These are phyloP conservation scores for Penicillium sp. DNA, from an alignment of 2,329 filamentous ascomycete genomes.

Conservation along the genomic window DNA sequence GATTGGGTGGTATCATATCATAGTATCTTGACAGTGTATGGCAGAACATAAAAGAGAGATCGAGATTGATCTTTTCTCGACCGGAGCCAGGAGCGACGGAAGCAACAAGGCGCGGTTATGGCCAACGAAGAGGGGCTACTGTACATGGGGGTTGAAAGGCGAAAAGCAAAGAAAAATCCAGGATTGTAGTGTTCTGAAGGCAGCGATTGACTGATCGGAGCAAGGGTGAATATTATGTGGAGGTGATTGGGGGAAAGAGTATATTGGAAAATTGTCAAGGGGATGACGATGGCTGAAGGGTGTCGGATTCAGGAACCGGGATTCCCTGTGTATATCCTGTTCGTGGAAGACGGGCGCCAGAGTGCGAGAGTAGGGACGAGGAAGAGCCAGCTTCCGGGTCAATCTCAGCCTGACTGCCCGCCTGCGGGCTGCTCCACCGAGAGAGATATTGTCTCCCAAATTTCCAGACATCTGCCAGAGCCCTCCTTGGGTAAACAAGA, in stretches of 20 bases:
- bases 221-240: not conserved
- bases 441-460: constrained; percentile 20
- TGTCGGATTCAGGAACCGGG: not conserved
- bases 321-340: not conserved
- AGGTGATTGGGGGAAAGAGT: not conserved
- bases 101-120: not conserved
- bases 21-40: constrained; percentile 4
- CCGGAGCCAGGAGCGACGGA: not conserved
- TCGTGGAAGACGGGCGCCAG: constrained; percentile 1
- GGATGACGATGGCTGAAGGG: constrained; percentile 4
- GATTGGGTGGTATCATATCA: constrained; percentile 12
- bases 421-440: constrained; percentile 20
- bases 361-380: constrained; percentile 14
- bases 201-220: not conserved
- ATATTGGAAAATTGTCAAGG: not conserved
- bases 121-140: constrained; percentile 5
- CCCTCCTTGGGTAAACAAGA: constrained; percentile 25
- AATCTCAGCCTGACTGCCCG: constrained; percentile 8
- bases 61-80: not conserved
- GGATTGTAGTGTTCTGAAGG: not conserved
- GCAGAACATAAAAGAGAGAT: not conserved
- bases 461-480: constrained; percentile 21
- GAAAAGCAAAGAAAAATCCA: not conserved
- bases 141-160: constrained; percentile 8
- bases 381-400: constrained; percentile 6